These are phyloP conservation scores for Globisporangium nagaii DNA, from an alignment of 352 stramenopile species.

Conservation along the genomic window DNA sequence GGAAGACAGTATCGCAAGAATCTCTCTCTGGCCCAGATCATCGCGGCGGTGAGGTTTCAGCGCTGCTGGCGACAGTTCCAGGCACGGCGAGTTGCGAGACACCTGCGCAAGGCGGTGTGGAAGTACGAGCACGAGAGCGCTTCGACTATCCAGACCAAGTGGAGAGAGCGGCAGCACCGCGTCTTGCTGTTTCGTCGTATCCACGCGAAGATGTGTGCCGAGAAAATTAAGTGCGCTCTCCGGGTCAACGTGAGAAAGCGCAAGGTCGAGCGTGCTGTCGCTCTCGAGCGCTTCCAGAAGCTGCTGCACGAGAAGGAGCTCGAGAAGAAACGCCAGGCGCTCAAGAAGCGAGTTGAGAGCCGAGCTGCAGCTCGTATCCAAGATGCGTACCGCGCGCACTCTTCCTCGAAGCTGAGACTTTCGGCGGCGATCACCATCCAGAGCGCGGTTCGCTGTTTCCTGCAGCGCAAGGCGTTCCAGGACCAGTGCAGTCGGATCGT, in stretches of 20 bases:
- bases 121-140: constrained; percentile 6
- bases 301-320: constrained; percentile 26
- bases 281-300: constrained; percentile 29
- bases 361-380: constrained; percentile 22
- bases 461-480: constrained; percentile 3
- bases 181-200: constrained; percentile 3
- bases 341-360: constrained; percentile 25
- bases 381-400: background rate
- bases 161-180: constrained; percentile 1
- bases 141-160: constrained; percentile 3
- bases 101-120: constrained; percentile 5
- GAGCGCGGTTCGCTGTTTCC: constrained; percentile 19
- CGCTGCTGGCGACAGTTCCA: constrained; percentile 1
- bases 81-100: background rate
- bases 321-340: constrained; percentile 11
- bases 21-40: constrained; percentile 4
- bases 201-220: constrained; percentile 2
- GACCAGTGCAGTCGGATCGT: background rate
- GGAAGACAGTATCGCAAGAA: constrained; percentile 30
- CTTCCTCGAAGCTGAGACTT: background rate
- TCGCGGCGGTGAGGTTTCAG: constrained; percentile 1
- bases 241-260: constrained; percentile 12
- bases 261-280: constrained; percentile 16
- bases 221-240: constrained; percentile 12
- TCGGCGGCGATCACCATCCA: constrained; percentile 15